phyloP scores from a whole-genome alignment of 495 filamentous ascomycete species.

The Mytilinidion resinicola region DNA sequence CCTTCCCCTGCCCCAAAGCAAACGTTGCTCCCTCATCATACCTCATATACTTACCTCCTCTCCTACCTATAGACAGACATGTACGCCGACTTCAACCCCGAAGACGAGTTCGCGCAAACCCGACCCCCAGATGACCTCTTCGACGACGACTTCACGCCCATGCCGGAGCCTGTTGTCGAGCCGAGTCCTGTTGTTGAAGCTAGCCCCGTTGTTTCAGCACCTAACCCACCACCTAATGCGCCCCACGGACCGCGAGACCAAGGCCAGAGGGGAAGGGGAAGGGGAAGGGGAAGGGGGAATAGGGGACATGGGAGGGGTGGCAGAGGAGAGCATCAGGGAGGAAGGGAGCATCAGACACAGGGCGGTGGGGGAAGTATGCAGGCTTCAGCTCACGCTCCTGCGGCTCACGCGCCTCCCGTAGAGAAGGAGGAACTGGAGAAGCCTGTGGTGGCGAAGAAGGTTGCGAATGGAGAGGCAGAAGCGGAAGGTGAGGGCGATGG shows the following conservation, averaged over 20 bases:
- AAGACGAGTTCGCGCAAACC: constrained; percentile 56
- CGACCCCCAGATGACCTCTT: constrained; percentile 62
- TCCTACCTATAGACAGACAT: not conserved
- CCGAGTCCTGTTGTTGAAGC: constrained; percentile 5
- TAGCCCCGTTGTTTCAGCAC: not conserved
- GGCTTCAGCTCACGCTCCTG: not conserved
- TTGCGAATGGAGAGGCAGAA: constrained; percentile 7
- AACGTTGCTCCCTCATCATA: not conserved
- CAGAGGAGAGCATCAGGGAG: constrained; percentile 1
- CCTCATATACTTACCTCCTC: not conserved
- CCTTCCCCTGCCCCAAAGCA: not conserved
- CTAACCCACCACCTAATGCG: constrained; percentile 5
- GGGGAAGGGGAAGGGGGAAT: constrained; percentile 11
- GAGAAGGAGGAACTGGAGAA: no score
- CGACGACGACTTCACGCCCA: constrained; percentile 65
- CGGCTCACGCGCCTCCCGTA: not conserved
- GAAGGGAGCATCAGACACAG: not conserved
- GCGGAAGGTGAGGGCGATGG: constrained; percentile 4
- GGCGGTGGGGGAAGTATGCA: not conserved
- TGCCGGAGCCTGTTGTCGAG: constrained; percentile 40
- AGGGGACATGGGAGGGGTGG: constrained; percentile 2
- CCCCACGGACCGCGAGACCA: constrained; percentile 6
- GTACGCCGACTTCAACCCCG: constrained; percentile 6
- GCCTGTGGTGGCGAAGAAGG: constrained; percentile 2
- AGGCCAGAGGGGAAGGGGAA: not conserved